phyloP scores from a whole-genome alignment of 1,284 basidiomycete species.

The Rhodotorula sp. region DNA sequence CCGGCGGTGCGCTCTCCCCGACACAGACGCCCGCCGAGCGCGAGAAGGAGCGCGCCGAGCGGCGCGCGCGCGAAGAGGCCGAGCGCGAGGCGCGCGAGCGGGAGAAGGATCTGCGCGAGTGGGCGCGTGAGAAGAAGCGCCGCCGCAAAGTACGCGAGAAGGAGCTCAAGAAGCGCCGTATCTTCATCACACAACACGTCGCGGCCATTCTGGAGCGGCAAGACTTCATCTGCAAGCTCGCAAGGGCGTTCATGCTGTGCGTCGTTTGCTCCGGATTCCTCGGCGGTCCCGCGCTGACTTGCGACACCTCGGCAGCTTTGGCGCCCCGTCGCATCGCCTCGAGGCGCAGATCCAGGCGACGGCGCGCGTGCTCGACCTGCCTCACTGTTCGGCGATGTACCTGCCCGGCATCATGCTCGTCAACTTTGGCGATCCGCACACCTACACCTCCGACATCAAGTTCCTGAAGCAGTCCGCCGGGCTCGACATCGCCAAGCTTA shows the following conservation, averaged over 20 bases:
- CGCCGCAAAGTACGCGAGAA: slow-evolving; percentile 62
- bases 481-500: slow-evolving; percentile 74
- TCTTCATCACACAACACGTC: slow-evolving; percentile 60
- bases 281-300: neutral
- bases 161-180: slow-evolving; percentile 61
- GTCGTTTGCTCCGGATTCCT: neutral
- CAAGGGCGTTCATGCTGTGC: slow-evolving; percentile 84
- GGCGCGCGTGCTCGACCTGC: slow-evolving; percentile 67
- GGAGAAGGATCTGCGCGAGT: slow-evolving; percentile 54
- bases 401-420: slow-evolving; percentile 66
- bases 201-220: slow-evolving; percentile 82
- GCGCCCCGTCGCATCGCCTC: slow-evolving; percentile 62
- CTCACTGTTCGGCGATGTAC: slow-evolving; percentile 75
- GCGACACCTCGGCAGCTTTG: slow-evolving; percentile 53
- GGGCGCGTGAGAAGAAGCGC: slow-evolving; percentile 57
- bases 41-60: slow-evolving; percentile 9
- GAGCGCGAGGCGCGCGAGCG: slow-evolving; percentile 49
- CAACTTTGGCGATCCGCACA: slow-evolving; percentile 76
- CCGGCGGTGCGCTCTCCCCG: neutral
- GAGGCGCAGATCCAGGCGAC: slow-evolving; percentile 84
- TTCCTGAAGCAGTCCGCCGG: slow-evolving; percentile 74
- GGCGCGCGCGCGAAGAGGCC: slow-evolving; percentile 44
- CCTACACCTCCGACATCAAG: slow-evolving; percentile 75
- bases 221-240: slow-evolving; percentile 84
- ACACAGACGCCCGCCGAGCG: slow-evolving; percentile 11